Percentiles rank a stretch among this genome's conserved stretches.
phyloP scores from a whole-genome alignment of 768 basidiomycete genomes.

The Pleurotus cornucopiae region DNA sequence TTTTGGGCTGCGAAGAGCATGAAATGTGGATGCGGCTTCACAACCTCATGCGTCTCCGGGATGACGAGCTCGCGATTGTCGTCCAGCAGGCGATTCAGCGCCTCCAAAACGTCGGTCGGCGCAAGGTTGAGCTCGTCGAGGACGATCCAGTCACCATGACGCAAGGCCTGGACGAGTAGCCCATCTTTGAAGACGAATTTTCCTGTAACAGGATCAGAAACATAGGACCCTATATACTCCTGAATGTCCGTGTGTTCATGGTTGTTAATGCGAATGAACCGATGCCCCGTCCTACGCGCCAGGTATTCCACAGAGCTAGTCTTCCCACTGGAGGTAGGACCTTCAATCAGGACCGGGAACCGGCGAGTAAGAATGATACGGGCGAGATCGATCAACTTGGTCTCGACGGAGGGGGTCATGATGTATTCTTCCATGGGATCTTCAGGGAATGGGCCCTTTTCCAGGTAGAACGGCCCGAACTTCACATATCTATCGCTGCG shows the following conservation, averaged over 20 bases:
- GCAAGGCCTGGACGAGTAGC: conserved; percentile 85
- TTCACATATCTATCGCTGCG: conserved; percentile 61
- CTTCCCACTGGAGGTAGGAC: conserved; percentile 96
- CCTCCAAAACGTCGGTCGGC: conserved; percentile 96
- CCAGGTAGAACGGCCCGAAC: conserved; percentile 89
- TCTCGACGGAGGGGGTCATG: conserved; percentile 92
- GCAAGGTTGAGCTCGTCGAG: conserved; percentile 97
- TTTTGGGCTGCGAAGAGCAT: conserved; percentile 99
- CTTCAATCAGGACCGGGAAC: conserved; percentile 96
- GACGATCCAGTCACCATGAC: conserved; percentile 95
- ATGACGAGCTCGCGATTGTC: conserved; percentile 96
- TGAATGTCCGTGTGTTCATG: conserved; percentile 99
- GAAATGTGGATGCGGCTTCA: conserved; percentile 91
- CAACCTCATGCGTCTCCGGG: conserved; percentile 93
- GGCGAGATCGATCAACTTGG: conserved; percentile 91
- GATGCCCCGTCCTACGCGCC: conserved; percentile 88
- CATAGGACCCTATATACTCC: conserved; percentile 95
- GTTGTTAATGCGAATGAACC: conserved; percentile 97
- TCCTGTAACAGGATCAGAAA: conserved; percentile 89
- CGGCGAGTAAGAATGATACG: conserved; percentile 83
- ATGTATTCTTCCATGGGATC: conserved; percentile 80
- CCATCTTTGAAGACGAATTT: conserved; percentile 95
- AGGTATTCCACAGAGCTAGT: conserved; percentile 96
- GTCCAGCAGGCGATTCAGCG: conserved; percentile 92
- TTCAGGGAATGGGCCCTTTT: conserved; percentile 65